These are phyloP conservation scores for Mycena polygramma DNA, from an alignment of 768 basidiomycete species.

Conservation along the genomic window DNA sequence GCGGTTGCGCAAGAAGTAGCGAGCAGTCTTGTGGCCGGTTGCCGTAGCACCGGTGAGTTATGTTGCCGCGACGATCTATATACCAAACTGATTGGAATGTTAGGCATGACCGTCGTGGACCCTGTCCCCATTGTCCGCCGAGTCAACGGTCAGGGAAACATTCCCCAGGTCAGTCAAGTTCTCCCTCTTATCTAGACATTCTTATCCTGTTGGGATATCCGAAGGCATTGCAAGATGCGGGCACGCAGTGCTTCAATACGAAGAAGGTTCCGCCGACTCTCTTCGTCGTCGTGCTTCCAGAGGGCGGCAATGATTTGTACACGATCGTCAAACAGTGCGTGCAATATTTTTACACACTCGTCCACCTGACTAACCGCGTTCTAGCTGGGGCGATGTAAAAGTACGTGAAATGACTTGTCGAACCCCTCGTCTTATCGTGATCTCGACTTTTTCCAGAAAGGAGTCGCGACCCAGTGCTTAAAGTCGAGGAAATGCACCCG, in stretches of 20 bases:
- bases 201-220: background rate
- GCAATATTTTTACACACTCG: background rate
- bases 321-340: conserved; percentile 83
- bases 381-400: conserved; percentile 78
- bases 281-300: conserved; percentile 76
- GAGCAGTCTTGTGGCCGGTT: conserved; percentile 60
- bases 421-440: background rate
- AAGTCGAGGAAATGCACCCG: conserved; percentile 72
- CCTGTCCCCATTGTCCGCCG: conserved; percentile 62
- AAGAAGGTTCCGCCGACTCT: conserved; percentile 59
- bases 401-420: conserved; percentile 48
- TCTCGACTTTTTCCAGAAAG: conserved; percentile 57
- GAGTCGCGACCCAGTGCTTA: conserved; percentile 85
- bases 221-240: conserved; percentile 66
- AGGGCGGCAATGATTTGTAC: conserved; percentile 82
- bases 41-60: conserved; percentile 66
- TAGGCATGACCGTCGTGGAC: conserved; percentile 71
- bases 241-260: conserved; percentile 54
- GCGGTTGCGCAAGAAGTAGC: conserved; percentile 65
- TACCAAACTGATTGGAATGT: background rate
- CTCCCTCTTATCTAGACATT: background rate
- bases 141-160: conserved; percentile 68
- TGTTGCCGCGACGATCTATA: background rate
- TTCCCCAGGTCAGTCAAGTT: conserved; percentile 56
- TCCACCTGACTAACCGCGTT: background rate